Percentiles rank a stretch among this genome's conserved stretches.
Evolutionary conservation across 208 protist species (phyloP).

Genomic region (Trypanosoma caninum): DNA sequence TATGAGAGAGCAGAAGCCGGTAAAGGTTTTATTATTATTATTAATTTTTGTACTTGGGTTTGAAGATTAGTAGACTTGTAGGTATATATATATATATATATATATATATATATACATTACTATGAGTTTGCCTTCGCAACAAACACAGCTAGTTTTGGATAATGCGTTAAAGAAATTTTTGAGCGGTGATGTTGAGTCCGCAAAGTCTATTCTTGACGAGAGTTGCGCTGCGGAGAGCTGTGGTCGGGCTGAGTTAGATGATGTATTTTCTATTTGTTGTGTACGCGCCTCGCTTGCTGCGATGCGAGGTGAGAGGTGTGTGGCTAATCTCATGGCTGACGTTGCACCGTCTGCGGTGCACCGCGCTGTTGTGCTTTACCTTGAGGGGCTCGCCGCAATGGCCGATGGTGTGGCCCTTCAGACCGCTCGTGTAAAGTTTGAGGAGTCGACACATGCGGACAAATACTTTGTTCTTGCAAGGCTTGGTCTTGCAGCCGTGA

Average conservation of each 20-base stretch:
- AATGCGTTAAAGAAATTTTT: slow-evolving; percentile 56
- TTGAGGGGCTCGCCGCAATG: slow-evolving; percentile 72
- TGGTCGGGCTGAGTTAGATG: slow-evolving; percentile 28
- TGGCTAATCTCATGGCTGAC: slow-evolving; percentile 26
- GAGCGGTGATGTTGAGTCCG: slow-evolving; percentile 40
- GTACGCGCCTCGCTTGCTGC: slow-evolving; percentile 69
- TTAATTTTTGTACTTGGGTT: neutral
- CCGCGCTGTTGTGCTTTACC: slow-evolving; percentile 47
- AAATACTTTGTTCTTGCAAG: slow-evolving; percentile 52
- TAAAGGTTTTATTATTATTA: neutral
- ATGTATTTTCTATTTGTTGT: slow-evolving; percentile 59
- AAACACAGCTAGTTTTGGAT: slow-evolving; percentile 22
- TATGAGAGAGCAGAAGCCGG: too few relatives aligned
- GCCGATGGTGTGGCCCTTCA: slow-evolving; percentile 42
- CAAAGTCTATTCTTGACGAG: slow-evolving; percentile 47
- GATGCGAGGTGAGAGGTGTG: slow-evolving; percentile 60
- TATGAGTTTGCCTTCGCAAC: slow-evolving; percentile 9
- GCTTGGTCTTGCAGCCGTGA: slow-evolving; percentile 66
- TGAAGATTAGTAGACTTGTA: neutral
- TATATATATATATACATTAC: neutral
- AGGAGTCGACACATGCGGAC: slow-evolving; percentile 49
- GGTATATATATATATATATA: neutral
- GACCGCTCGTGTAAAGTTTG: slow-evolving; percentile 62
- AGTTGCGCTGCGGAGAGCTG: slow-evolving; percentile 22
- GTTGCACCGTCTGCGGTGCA: slow-evolving; percentile 12